These are phyloP conservation scores for Vanilla planifolia DNA, from an alignment of 106 monocot species.

Conservation along the genomic window DNA sequence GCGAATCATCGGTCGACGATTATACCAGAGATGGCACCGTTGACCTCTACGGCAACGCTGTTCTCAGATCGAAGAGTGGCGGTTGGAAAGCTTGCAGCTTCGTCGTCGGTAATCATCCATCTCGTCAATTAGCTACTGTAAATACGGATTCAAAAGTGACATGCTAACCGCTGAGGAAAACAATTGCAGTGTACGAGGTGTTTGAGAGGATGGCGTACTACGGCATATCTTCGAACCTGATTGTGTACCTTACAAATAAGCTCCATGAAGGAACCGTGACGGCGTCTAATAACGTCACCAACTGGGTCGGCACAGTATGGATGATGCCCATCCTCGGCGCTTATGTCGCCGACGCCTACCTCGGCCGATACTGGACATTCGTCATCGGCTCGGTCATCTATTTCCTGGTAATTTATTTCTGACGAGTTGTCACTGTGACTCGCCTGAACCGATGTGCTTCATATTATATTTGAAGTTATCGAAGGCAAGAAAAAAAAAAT, in stretches of 20 bases:
- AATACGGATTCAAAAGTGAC: too few species aligned
- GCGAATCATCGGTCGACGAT: too few species aligned
- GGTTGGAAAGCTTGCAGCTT: constrained; percentile 43
- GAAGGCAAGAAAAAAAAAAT: too few species aligned
- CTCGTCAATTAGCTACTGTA: not conserved
- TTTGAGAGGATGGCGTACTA: constrained; percentile 94
- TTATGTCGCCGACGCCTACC: constrained; percentile 76
- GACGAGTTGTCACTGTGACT: too few species aligned
- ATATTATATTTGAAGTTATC: too few species aligned
- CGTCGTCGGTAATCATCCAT: constrained; percentile 27
- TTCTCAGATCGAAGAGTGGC: constrained; percentile 37
- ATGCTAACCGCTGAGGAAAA: too few species aligned
- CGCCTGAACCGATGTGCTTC: too few species aligned
- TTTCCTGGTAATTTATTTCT: constrained; percentile 35
- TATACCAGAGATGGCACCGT: too few species aligned
- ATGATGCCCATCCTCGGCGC: constrained; percentile 78
- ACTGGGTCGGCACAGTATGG: constrained; percentile 84
- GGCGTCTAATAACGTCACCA: constrained; percentile 85
- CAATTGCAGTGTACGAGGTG: constrained; percentile 60
- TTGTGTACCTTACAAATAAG: constrained; percentile 65
- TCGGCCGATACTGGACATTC: constrained; percentile 91
- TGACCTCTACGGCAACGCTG: not conserved
- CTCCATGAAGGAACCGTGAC: constrained; percentile 77
- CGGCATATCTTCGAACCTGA: constrained; percentile 79
- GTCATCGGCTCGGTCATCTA: constrained; percentile 58